Evolutionary conservation across 1,139 yeast species (phyloP).

Genomic region (Magnusiomyces tetraspermus): DNA sequence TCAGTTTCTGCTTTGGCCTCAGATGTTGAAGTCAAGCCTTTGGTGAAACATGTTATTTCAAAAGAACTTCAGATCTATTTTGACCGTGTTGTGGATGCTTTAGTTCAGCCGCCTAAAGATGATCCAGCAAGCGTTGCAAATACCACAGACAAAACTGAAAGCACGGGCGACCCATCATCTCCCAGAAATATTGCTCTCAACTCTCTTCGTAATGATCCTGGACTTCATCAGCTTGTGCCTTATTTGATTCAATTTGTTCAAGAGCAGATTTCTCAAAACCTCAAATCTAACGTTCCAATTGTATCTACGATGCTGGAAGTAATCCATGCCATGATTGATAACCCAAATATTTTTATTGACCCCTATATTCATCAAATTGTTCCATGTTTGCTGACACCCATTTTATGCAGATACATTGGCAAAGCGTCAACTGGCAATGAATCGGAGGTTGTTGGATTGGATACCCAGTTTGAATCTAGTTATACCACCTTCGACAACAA

Average conservation of each 20-base stretch:
- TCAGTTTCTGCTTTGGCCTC: slow-evolving; percentile 34
- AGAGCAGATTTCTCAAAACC: slow-evolving; percentile 85
- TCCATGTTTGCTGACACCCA: slow-evolving; percentile 86
- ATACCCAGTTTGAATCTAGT: not conserved
- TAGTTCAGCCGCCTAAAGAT: slow-evolving; percentile 32
- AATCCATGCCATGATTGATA: slow-evolving; percentile 73
- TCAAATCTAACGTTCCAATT: slow-evolving; percentile 54
- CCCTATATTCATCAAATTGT: slow-evolving; percentile 94
- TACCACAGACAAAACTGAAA: slow-evolving; percentile 32
- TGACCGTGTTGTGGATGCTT: slow-evolving; percentile 79
- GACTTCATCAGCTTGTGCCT: slow-evolving; percentile 92
- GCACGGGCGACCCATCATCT: slow-evolving; percentile 32
- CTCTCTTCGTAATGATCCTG: slow-evolving; percentile 84
- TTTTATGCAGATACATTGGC: slow-evolving; percentile 87
- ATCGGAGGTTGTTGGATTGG: not conserved
- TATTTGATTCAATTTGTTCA: slow-evolving; percentile 94
- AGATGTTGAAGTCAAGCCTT: slow-evolving; percentile 73
- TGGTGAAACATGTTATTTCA: slow-evolving; percentile 93
- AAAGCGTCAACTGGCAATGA: slow-evolving; percentile 28
- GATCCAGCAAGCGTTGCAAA: slow-evolving; percentile 29
- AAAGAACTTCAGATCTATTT: slow-evolving; percentile 90
- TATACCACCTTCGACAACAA: not conserved
- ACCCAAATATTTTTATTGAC: slow-evolving; percentile 80
- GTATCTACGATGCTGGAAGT: slow-evolving; percentile 87
- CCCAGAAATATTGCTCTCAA: slow-evolving; percentile 72